Conservation (phyloP, 768 basidiomycete species). For the Auriscalpium orientale region DNA sequence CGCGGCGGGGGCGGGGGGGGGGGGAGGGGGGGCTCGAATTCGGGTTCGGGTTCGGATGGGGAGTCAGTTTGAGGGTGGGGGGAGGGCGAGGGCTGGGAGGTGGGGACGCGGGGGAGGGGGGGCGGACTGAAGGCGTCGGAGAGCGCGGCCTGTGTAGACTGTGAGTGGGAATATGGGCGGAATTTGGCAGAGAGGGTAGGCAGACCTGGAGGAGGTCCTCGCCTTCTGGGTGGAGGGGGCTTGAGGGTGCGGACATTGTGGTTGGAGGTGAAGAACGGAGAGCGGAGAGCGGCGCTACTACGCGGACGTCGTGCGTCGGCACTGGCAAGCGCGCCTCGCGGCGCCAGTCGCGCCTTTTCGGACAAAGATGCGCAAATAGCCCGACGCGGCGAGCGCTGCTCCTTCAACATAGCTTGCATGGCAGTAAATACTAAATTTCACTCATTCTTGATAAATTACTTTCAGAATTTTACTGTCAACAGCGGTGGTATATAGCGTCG, state of each 20-base stretch:
- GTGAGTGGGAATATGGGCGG: neutral
- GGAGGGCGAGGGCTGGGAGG: constrained; percentile 1
- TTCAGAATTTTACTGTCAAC: too few relatives aligned
- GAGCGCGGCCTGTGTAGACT: constrained; percentile 12
- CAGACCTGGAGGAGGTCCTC: constrained; percentile 16
- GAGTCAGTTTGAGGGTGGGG: neutral
- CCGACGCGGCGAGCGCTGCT: too few relatives aligned
- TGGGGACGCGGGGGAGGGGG: constrained; percentile 7
- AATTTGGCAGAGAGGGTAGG: neutral
- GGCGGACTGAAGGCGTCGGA: constrained; percentile 11
- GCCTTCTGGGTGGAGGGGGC: constrained; percentile 10
- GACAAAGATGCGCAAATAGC: neutral
- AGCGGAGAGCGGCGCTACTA: too few relatives aligned
- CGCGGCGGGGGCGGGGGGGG: neutral
- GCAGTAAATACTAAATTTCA: too few relatives aligned
- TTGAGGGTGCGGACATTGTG: neutral
- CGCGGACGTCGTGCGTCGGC: neutral
- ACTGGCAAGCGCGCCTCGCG: neutral
- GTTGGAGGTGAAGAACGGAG: neutral
- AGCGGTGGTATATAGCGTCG: too few relatives aligned
- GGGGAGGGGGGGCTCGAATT: neutral
- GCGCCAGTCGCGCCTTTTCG: neutral
- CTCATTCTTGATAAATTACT: too few relatives aligned
- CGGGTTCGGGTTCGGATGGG: neutral
- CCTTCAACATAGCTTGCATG: too few relatives aligned